A percentile compares a stretch with the other conserved stretches of the same genome.
These are phyloP conservation scores for Aspergillus versicolor DNA, from an alignment of 2,329 filamentous ascomycete genomes.

Conservation along the genomic window DNA sequence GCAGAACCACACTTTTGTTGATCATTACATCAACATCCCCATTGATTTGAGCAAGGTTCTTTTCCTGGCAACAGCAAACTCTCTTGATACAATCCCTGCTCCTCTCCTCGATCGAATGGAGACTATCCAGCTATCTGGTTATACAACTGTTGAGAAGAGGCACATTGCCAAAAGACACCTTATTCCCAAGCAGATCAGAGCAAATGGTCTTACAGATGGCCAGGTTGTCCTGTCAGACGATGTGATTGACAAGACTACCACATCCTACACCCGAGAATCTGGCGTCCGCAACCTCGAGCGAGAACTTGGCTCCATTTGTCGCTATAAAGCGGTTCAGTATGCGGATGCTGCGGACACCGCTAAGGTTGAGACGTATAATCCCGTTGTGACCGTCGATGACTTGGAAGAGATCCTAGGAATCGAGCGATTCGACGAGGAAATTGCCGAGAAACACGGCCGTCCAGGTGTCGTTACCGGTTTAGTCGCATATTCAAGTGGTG, in stretches of 20 bases:
- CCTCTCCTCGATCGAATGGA: slow-evolving; percentile 96
- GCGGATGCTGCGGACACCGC: slow-evolving; percentile 81
- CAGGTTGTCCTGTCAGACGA: slow-evolving; percentile 77
- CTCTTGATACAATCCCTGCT: slow-evolving; percentile 89
- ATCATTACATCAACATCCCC: slow-evolving; percentile 95
- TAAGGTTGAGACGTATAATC: slow-evolving; percentile 67
- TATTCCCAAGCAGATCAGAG: slow-evolving; percentile 91
- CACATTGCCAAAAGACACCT: slow-evolving; percentile 91
- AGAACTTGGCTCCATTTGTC: slow-evolving; percentile 91
- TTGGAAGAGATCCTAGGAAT: slow-evolving; percentile 89
- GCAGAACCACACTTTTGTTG: slow-evolving; percentile 91
- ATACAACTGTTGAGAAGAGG: slow-evolving; percentile 94
- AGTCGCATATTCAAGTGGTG: slow-evolving; percentile 89
- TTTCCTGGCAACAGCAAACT: slow-evolving; percentile 97
- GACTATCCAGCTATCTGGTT: slow-evolving; percentile 87
- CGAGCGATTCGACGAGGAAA: slow-evolving; percentile 92
- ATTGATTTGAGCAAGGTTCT: slow-evolving; percentile 95
- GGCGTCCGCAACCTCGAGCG: slow-evolving; percentile 95
- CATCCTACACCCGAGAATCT: slow-evolving; percentile 92
- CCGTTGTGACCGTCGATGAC: slow-evolving; percentile 72
- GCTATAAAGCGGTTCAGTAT: slow-evolving; percentile 91
- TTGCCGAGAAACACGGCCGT: slow-evolving; percentile 77
- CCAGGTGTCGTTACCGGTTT: slow-evolving; percentile 95
- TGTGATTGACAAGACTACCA: slow-evolving; percentile 92
- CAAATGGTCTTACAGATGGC: slow-evolving; percentile 76